These are phyloP conservation scores for Lactarius tabidus DNA, from an alignment of 768 basidiomycete genomes.

Conservation along the genomic window DNA sequence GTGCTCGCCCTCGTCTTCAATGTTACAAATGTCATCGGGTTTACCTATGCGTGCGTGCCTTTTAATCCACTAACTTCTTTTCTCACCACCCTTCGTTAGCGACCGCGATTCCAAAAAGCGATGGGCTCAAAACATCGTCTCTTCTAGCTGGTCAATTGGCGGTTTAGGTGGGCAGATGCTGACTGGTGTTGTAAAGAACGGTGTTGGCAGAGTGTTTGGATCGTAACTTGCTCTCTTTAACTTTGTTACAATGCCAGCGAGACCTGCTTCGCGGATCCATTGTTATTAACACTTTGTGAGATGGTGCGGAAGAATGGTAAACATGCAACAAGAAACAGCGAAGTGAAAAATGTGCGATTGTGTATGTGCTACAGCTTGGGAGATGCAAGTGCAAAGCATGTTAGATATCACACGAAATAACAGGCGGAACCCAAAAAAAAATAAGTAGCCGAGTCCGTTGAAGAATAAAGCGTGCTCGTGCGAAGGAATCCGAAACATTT, in stretches of 20 bases:
- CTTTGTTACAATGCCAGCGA: neutral
- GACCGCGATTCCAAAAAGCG: slow-evolving; percentile 91
- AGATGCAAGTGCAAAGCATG: slow-evolving; percentile 20
- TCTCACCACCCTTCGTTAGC: slow-evolving; percentile 34
- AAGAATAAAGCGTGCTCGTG: slow-evolving; percentile 8
- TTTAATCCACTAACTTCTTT: neutral
- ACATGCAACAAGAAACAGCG: slow-evolving; percentile 7
- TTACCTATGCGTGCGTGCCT: slow-evolving; percentile 81
- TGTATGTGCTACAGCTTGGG: slow-evolving; percentile 21
- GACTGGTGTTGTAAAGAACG: slow-evolving; percentile 75
- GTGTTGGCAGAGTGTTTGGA: slow-evolving; percentile 74
- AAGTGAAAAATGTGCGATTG: slow-evolving; percentile 12
- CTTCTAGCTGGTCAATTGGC: slow-evolving; percentile 70
- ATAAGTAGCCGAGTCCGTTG: slow-evolving; percentile 23
- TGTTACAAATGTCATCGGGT: slow-evolving; percentile 90
- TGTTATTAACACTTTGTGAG: neutral
- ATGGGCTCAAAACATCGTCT: slow-evolving; percentile 76
- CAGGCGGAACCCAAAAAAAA: slow-evolving; percentile 2
- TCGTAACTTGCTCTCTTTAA: slow-evolving; percentile 26
- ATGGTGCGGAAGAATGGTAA: neutral
- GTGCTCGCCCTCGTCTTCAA: slow-evolving; percentile 94
- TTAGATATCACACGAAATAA: slow-evolving; percentile 16
- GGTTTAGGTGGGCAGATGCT: slow-evolving; percentile 84
- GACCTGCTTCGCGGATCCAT: neutral
- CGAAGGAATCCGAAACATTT: neutral